Evolutionary conservation across 805 yeast genomes (phyloP).

Genomic region (Citeromyces matritensis): DNA sequence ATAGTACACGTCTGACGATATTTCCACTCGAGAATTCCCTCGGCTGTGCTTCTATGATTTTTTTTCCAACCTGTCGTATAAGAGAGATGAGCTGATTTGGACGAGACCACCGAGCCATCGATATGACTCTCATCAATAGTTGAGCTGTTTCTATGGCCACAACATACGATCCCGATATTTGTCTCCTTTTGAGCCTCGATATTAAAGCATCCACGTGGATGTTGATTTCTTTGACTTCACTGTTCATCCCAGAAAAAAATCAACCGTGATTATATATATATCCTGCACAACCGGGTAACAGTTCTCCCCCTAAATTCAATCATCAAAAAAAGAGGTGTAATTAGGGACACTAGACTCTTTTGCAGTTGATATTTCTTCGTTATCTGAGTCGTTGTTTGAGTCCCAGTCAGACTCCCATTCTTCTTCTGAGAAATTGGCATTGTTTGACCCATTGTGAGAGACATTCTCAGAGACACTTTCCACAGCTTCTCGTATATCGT

Average conservation of each 20-base stretch:
- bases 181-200: conserved; percentile 63
- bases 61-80: conserved; percentile 59
- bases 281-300: background rate
- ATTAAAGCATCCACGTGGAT: conserved; percentile 15
- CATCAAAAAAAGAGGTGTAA: background rate
- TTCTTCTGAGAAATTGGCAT: background rate
- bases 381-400: background rate
- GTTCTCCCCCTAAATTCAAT: no score
- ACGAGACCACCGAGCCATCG: conserved; percentile 78
- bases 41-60: conserved; percentile 71
- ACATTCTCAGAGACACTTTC: background rate
- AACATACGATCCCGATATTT: conserved; percentile 62
- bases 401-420: background rate
- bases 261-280: background rate
- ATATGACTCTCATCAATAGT: conserved; percentile 71
- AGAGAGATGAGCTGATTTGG: conserved; percentile 58
- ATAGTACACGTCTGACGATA: conserved; percentile 77
- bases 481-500: conserved; percentile 11
- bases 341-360: background rate
- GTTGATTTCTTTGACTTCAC: conserved; percentile 4
- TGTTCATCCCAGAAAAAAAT: background rate
- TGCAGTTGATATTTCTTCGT: background rate
- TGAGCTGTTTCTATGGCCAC: conserved; percentile 85
- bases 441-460: background rate
- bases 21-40: conserved; percentile 83